Conservation (phyloP, 441 rosid genomes). For the Lagerstroemia fauriei region DNA sequence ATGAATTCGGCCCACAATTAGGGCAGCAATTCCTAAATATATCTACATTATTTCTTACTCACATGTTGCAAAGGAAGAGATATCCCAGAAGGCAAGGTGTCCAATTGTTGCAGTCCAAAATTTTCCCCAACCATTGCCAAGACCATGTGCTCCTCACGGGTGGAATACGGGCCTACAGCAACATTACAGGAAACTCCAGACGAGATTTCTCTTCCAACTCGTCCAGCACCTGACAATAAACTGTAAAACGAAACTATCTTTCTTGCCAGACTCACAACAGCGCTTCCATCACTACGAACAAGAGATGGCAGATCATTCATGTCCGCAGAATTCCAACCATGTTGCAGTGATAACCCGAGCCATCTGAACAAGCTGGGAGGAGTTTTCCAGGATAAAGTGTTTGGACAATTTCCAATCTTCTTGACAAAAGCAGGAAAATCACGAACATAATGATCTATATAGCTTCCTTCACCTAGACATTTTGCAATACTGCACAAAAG, state of each 20-base stretch:
- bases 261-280: constrained; percentile 75
- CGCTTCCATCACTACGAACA: constrained; percentile 65
- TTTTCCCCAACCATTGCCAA: constrained; percentile 97
- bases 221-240: constrained; percentile 78
- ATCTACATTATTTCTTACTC: constrained; percentile 37
- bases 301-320: constrained; percentile 70
- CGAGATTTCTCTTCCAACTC: constrained; percentile 59
- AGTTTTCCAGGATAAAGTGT: constrained; percentile 48
- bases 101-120: constrained; percentile 89
- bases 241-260: constrained; percentile 84
- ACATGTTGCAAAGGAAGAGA: constrained; percentile 97
- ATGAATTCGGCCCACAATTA: neutral
- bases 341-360: constrained; percentile 78
- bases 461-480: constrained; percentile 72
- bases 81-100: constrained; percentile 82
- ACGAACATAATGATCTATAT: constrained; percentile 84
- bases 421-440: constrained; percentile 78
- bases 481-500: constrained; percentile 70
- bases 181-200: constrained; percentile 79
- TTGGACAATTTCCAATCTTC: constrained; percentile 40
- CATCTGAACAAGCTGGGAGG: constrained; percentile 87
- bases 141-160: constrained; percentile 75
- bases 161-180: constrained; percentile 70
- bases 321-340: constrained; percentile 60
- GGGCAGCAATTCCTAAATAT: neutral